Conservation (phyloP, 768 basidiomycete species). For the Psilocybe sp. region DNA sequence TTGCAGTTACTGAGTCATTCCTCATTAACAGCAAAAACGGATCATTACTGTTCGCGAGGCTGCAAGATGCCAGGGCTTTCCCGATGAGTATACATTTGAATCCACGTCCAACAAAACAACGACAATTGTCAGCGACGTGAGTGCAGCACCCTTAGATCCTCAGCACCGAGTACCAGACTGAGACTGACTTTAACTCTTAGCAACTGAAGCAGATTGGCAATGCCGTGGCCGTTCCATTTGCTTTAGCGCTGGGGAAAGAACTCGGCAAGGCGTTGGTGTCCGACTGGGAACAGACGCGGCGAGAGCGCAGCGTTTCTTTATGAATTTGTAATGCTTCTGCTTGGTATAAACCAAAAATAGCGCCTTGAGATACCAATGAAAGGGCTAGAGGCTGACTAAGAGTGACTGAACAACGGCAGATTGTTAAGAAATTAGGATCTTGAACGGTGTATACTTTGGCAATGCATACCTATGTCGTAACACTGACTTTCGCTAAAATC, state of each 20-base stretch:
- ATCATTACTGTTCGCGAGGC: constrained; percentile 64
- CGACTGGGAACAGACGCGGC: constrained; percentile 40
- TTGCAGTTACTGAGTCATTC: neutral
- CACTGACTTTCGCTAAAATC: constrained; percentile 52
- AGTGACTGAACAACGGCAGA: too few species aligned
- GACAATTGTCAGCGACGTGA: constrained; percentile 48
- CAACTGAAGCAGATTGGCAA: constrained; percentile 79
- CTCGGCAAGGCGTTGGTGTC: constrained; percentile 42
- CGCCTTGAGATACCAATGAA: too few species aligned
- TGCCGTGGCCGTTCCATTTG: constrained; percentile 72
- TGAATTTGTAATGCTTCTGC: constrained; percentile 13
- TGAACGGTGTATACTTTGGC: too few species aligned
- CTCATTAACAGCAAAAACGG: constrained; percentile 58
- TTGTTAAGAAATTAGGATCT: too few species aligned
- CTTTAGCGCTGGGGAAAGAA: constrained; percentile 56
- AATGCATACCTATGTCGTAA: neutral
- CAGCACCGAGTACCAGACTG: neutral
- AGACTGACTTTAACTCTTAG: constrained; percentile 29
- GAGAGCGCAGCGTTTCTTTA: constrained; percentile 43
- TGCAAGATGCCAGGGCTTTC: constrained; percentile 78
- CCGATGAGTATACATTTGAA: constrained; percentile 63
- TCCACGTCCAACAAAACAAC: constrained; percentile 36
- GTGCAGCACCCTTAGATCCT: constrained; percentile 18
- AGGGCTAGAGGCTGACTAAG: too few species aligned
- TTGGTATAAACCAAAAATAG: neutral